Evolutionary conservation across 805 yeast species (phyloP), one percentile per base, ranked within the genome.

Genomic region (Groenewaldozyma tartarivorans): DNA sequence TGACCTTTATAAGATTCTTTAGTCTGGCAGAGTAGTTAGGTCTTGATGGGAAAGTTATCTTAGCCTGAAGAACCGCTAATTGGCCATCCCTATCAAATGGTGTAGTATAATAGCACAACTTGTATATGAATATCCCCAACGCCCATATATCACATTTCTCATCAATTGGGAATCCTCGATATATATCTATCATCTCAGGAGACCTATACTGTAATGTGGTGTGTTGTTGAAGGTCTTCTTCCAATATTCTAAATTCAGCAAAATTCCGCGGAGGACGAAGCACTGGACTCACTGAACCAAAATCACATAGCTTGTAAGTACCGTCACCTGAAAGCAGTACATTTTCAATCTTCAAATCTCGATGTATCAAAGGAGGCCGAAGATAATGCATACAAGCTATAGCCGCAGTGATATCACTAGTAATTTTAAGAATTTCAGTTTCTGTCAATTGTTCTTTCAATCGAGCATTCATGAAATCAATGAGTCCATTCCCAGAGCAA

Each of bases 61-160:
- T 75, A 4, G 95, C 85, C 62, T 83, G 90, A 41, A 88, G 64
- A 33, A 90, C 84, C 3, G 95, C 95, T 52, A 85, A 69, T 49
- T 85, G 95, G 31, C 86, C 85, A 33, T 81, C 79, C 35, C 56
- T 55, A 61, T 90, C 98, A 60, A 92, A 90, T 1, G 98, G 98
- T 1, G 98, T 90, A 1, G 82, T 88, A 61, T 85, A 90, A 63
- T 82, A 90, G 62, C 95, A 81, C 46, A 90, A 67, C 57, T 90
- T 90, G 67, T 84, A 90, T 38, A 92, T 67, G 47, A 92, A 84
- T 24, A 92, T 80, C 7, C 98, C 98, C 36, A 90, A 64, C 0
- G 98, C 98, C 98, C 98, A 90, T 36, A 90, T 83, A 62, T 90
- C 98, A 5, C 90, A 72, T 60, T 86, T 86, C 53, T 88, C 94